Evolutionary conservation across 139 green algal species (phyloP).

Genomic region (Tetradesmus lagerheimii): DNA sequence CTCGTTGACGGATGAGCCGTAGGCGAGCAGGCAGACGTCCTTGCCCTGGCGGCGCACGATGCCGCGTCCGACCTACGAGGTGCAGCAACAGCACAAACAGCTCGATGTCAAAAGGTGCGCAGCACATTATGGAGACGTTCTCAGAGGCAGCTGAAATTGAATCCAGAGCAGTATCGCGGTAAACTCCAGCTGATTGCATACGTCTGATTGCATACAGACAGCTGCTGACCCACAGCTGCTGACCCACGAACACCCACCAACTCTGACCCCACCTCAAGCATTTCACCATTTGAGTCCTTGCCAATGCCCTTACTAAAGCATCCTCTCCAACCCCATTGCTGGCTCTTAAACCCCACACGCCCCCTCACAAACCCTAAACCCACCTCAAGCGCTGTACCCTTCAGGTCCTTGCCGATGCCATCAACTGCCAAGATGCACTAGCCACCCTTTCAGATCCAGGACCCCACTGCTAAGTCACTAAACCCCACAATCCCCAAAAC

Average conservation of each 20-base stretch:
- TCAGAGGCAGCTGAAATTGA: too few species aligned
- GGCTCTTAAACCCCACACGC: too few species aligned
- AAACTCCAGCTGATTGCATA: too few species aligned
- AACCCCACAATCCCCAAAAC: not conserved
- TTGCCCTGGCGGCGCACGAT: slow-evolving; percentile 86
- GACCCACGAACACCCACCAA: not conserved
- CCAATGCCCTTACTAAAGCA: slow-evolving; percentile 68
- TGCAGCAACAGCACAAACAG: not conserved
- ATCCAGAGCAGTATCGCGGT: too few species aligned
- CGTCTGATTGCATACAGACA: too few species aligned
- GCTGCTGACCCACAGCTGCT: not conserved
- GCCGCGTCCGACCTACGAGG: slow-evolving; percentile 88
- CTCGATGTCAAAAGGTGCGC: not conserved
- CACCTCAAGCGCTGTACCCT: not conserved
- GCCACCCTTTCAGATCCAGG: too few species aligned
- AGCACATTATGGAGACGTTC: too few species aligned
- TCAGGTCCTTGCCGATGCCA: not conserved
- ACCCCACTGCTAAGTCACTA: too few species aligned
- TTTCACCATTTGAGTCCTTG: slow-evolving; percentile 88
- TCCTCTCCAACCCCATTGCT: too few species aligned
- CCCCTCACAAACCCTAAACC: too few species aligned
- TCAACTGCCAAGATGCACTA: not conserved
- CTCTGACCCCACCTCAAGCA: slow-evolving; percentile 73
- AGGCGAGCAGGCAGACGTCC: slow-evolving; percentile 94
- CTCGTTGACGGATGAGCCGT: slow-evolving; percentile 90